Conservation (phyloP, 768 basidiomycete genomes). For the Cyathus striatus region DNA sequence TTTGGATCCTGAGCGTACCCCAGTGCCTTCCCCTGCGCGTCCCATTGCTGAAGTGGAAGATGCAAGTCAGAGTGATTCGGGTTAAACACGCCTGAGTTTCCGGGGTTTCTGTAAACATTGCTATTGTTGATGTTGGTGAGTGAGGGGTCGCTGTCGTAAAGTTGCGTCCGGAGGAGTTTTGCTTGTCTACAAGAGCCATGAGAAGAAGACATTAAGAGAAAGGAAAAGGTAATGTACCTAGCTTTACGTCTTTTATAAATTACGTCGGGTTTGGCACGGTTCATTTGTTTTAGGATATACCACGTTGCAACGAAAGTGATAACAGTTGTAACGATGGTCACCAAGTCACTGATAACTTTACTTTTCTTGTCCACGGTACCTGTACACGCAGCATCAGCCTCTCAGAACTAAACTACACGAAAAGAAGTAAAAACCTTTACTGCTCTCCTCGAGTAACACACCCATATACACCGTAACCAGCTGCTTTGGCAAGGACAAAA, state of each 20-base stretch:
- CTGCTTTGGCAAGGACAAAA: constrained; percentile 86
- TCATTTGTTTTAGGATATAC: constrained; percentile 77
- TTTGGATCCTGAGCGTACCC: constrained; percentile 40
- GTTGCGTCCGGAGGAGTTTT: constrained; percentile 41
- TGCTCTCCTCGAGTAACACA: constrained; percentile 60
- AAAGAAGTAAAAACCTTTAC: constrained; percentile 27
- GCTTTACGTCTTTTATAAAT: constrained; percentile 70
- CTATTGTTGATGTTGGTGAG: neutral
- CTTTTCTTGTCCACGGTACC: constrained; percentile 38
- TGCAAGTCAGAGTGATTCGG: constrained; percentile 24
- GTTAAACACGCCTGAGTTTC: constrained; percentile 19
- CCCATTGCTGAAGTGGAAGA: constrained; percentile 53
- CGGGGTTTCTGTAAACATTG: constrained; percentile 13
- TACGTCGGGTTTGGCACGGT: constrained; percentile 56
- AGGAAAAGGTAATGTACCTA: constrained; percentile 34
- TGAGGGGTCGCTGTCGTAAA: neutral
- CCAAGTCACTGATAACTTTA: constrained; percentile 63
- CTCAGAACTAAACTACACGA: neutral
- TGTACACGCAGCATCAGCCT: constrained; percentile 6
- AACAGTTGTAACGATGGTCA: constrained; percentile 61
- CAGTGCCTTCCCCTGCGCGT: constrained; percentile 40
- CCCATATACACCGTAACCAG: constrained; percentile 91
- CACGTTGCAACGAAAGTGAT: constrained; percentile 78
- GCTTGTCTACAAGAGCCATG: constrained; percentile 27
- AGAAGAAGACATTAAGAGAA: neutral